Evolutionary conservation across 495 filamentous ascomycete species (phyloP).

Genomic region (Penicillium egyptiacum): DNA sequence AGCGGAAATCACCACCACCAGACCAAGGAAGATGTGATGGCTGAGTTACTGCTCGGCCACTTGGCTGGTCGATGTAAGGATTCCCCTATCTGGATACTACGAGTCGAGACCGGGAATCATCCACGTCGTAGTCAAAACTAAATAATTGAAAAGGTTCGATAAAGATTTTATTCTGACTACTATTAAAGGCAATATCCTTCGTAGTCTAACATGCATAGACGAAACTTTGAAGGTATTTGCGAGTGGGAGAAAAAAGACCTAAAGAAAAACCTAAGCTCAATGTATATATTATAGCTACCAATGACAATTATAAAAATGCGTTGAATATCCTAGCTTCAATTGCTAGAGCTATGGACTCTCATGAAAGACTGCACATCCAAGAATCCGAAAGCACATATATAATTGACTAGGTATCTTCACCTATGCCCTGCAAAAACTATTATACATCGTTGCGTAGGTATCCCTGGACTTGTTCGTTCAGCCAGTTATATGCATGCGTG

Average conservation of each 20-base stretch:
- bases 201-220: neutral
- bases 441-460: no score
- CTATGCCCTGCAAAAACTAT: no score
- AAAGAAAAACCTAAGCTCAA: no score
- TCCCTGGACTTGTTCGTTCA: neutral
- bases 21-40: constrained; percentile 36
- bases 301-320: no score
- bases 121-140: neutral
- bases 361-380: no score
- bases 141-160: no score
- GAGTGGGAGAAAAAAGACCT: neutral
- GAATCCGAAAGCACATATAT: no score
- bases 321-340: no score
- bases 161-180: no score
- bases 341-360: no score
- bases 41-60: constrained; percentile 31
- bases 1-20: constrained; percentile 57
- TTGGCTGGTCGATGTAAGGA: constrained; percentile 21
- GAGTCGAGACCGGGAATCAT: neutral
- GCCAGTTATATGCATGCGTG: neutral
- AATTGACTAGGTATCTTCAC: no score
- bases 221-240: neutral
- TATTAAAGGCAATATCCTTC: neutral
- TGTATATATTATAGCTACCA: no score
- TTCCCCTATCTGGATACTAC: neutral